phyloP scores from a whole-genome alignment of 495 filamentous ascomycete species.

The Daldinia bambusicola region DNA sequence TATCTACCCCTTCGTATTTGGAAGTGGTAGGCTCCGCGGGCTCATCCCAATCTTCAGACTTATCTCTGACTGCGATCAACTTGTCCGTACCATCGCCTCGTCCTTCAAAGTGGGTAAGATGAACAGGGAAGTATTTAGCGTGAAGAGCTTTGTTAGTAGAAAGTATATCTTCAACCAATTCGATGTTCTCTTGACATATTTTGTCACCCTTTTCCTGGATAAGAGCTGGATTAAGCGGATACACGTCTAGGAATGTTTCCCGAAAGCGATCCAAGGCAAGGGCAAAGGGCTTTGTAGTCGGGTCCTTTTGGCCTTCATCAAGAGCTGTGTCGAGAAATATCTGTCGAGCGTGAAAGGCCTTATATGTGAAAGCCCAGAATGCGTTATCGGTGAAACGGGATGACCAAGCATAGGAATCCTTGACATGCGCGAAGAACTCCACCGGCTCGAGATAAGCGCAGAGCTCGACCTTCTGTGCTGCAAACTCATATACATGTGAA shows the following conservation, averaged over 20 bases:
- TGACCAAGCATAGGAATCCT: conserved; percentile 28
- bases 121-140: conserved; percentile 25
- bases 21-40: background rate
- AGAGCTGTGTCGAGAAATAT: conserved; percentile 21
- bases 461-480: conserved; percentile 14
- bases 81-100: conserved; percentile 38
- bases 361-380: conserved; percentile 45
- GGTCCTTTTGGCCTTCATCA: background rate
- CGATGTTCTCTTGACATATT: conserved; percentile 23
- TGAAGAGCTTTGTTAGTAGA: background rate
- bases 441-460: conserved; percentile 9
- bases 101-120: conserved; percentile 7
- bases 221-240: background rate
- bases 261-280: conserved; percentile 33
- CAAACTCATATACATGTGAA: conserved; percentile 29
- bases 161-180: conserved; percentile 13
- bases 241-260: conserved; percentile 5
- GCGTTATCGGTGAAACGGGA: conserved; percentile 14
- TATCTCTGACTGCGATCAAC: background rate
- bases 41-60: background rate
- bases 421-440: conserved; percentile 32
- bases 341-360: conserved; percentile 34
- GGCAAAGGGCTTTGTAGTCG: background rate
- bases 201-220: background rate
- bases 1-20: background rate